Evolutionary conservation across 768 basidiomycete genomes (phyloP), one percentile per base, ranked within the genome.

Genomic region (Gloeopeniophorella convolvens): DNA sequence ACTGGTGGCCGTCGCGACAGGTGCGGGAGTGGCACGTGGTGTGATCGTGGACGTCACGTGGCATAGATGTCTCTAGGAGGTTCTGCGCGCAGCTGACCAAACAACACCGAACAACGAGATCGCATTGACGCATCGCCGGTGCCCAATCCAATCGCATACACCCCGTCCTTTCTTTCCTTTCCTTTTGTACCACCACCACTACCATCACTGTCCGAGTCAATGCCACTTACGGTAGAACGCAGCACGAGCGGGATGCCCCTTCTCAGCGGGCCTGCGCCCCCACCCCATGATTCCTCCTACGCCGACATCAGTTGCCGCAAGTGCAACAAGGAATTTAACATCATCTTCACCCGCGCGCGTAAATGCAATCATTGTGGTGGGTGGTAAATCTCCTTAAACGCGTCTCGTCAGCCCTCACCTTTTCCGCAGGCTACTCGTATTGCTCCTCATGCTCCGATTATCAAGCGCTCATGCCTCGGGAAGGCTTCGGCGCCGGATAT

Each of bases 331-430:
- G 85, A 88, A 61, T 88, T 88, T 62, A 80, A 74, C 59, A 62
- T 83, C 16, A 51, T 88, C 42, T 80, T 89, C 59, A 69, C 78
- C 48, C 70, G 86, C 45, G 73, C 79, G 40, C 76, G 78, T 57
- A 76, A 68, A 54, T 89, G 86, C 63, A 79, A 84, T 62, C 86
- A 89, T 59, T 89, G 86, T 62, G 85, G 86, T 85, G 61, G 58
- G 79, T 61, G 28, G 44, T 21, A 30, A 8, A 41, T 32, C 32
- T 24, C 21, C 18, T 20, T 44, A 30, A 16, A 34, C 51, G 21
- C 20, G 13, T 16, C 16, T 47, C 31, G 51, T 34, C 44, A 24
- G 36, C 33, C 47, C 53, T 54, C 27, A 35, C 35, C 42, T 47
- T 43, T 24, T 50, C n/a, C 7, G 30, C 59, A 89, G 87, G 87